Evolutionary conservation across 805 yeast genomes (phyloP), one percentile per base, ranked within the genome.

Genomic region (Yamadazyma takamatsuzukensis): DNA sequence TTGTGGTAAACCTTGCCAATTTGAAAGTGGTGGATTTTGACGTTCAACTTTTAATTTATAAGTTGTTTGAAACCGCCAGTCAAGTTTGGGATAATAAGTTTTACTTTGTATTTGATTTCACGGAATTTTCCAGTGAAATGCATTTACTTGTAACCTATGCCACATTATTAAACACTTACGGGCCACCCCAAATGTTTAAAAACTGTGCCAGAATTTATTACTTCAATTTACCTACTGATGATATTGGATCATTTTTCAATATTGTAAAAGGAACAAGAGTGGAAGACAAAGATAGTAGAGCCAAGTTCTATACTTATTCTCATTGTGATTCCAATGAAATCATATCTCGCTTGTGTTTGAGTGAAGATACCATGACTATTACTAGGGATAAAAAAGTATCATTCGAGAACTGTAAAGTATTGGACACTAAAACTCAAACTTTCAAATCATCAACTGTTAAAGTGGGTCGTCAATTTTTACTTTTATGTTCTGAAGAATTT

Each of bases 61-160:
- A 80, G 38, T 45, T 79, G 6, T 70, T 83, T 33, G 87, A 83
- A 44, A 69, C 75, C 4, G 72, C 80, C 12, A 72, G 81, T 32
- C 82, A 80, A 49, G 68, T 84, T 16, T 82, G 94, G 89, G 77
- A 79, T 14, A 68, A 74, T 19, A 76, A 75, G 36, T 84, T 71
- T 51, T 74, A 76, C 39, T 39, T 79, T 30, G 72, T 86, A 5
- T 44, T 76, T 37, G 95, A 87, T 53, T 77, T 84, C 43, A 83
- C 95, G 0, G 80, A 78, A 9, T 78, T 70, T 48, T 53, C 64
- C 18, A 51, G 47, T 3, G 42, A 56, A 21, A 25, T 43, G 36
- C 47, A 43, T 30, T 27, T 39, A 21, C 27, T 42, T 16, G 34
- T 39, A 5, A 38, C 43, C 13, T 61, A 72, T 29, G 49, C 66